These are phyloP conservation scores for Talinum fruticosum DNA, from an alignment of 148 eudicot genomes.

Conservation along the genomic window DNA sequence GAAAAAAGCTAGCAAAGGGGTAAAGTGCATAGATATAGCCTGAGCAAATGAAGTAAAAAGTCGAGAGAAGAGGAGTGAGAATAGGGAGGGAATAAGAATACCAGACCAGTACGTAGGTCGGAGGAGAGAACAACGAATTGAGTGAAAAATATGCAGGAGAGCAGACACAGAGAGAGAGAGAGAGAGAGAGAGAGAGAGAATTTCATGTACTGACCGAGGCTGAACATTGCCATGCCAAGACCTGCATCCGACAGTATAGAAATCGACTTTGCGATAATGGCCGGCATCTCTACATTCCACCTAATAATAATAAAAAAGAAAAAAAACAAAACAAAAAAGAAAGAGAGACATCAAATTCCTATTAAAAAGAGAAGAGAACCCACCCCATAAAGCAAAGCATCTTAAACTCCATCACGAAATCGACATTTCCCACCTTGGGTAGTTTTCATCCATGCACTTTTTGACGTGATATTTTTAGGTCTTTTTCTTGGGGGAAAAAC, in stretches of 20 bases:
- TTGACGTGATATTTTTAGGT: background rate
- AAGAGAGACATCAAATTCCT: slow-evolving; percentile 1
- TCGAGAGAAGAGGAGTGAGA: background rate
- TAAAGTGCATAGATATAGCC: background rate
- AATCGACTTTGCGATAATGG: slow-evolving; percentile 74
- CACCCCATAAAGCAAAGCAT: slow-evolving; percentile 1
- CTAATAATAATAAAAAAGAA: slow-evolving; percentile 23
- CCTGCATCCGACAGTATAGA: slow-evolving; percentile 93
- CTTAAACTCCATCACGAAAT: background rate
- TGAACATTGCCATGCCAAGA: slow-evolving; percentile 98
- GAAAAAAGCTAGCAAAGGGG: background rate
- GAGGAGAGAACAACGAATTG: too few species aligned
- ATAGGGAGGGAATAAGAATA: slow-evolving; percentile 4
- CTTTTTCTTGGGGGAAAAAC: background rate
- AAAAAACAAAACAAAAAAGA: background rate
- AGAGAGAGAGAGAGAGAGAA: background rate
- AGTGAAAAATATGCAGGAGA: too few species aligned
- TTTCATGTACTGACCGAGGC: slow-evolving; percentile 56
- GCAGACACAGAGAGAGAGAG: too few species aligned
- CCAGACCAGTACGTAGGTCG: too few species aligned
- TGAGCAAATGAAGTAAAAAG: slow-evolving; percentile 9
- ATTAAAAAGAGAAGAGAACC: background rate
- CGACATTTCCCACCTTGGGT: background rate
- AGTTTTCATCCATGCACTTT: background rate
- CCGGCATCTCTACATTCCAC: slow-evolving; percentile 88